Percentiles rank a stretch among this genome's conserved stretches.
These are phyloP conservation scores for Gautieria morchelliformis DNA, from an alignment of 768 basidiomycete genomes.

Conservation along the genomic window DNA sequence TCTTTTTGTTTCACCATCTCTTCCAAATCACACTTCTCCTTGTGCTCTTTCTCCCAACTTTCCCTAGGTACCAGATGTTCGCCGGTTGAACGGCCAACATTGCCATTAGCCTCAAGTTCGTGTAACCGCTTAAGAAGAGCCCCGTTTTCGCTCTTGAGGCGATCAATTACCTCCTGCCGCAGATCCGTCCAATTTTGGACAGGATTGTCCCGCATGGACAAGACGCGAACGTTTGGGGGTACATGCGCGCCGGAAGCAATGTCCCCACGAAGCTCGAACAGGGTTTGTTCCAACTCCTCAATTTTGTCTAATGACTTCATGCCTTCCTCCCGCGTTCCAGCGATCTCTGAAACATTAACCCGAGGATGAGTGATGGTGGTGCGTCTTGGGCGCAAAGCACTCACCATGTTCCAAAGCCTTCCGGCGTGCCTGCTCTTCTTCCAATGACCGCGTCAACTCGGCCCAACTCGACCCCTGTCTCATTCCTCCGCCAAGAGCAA, in stretches of 20 bases:
- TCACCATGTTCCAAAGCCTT: slow-evolving; percentile 34
- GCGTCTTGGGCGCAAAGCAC: neutral
- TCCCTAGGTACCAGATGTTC: slow-evolving; percentile 56
- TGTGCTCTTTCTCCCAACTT: slow-evolving; percentile 64
- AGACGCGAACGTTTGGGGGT: slow-evolving; percentile 58
- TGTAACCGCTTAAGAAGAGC: slow-evolving; percentile 62
- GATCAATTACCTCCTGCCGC: slow-evolving; percentile 63
- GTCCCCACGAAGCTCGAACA: slow-evolving; percentile 71
- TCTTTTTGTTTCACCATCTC: slow-evolving; percentile 65
- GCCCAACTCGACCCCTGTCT: slow-evolving; percentile 18
- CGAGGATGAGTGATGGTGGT: neutral
- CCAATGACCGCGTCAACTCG: slow-evolving; percentile 32
- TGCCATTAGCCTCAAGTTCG: slow-evolving; percentile 42
- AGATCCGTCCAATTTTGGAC: slow-evolving; percentile 75
- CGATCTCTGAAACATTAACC: slow-evolving; percentile 29
- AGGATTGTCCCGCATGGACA: slow-evolving; percentile 71
- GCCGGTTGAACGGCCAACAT: slow-evolving; percentile 12
- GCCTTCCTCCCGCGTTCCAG: slow-evolving; percentile 26
- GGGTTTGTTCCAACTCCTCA: slow-evolving; percentile 64
- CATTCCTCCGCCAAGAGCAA: slow-evolving; percentile 7
- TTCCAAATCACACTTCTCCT: slow-evolving; percentile 62
- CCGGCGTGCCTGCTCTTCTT: slow-evolving; percentile 26
- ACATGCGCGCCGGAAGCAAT: slow-evolving; percentile 68
- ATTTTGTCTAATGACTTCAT: slow-evolving; percentile 41
- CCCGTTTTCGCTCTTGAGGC: slow-evolving; percentile 74